Evolutionary conservation across 768 basidiomycete genomes (phyloP), one percentile per base, ranked within the genome.

Genomic region (Russula virescens): DNA sequence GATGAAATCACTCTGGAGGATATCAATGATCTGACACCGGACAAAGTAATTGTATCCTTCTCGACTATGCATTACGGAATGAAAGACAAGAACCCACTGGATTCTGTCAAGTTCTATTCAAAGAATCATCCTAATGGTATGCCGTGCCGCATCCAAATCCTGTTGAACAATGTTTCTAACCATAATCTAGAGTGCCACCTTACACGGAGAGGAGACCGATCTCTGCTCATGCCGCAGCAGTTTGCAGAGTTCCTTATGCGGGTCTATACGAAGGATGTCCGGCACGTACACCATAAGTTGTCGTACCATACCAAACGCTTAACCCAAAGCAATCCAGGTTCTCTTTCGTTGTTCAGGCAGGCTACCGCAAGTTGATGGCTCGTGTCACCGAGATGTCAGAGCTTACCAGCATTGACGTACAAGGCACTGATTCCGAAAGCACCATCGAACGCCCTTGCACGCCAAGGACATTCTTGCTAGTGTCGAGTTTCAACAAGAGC

Each of bases 51-150:
- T 45, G 87, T 93, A 23, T 81, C 85, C 54, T 75, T 84, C 16
- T 72, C 83, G 1, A 68, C 71, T n/a, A 78, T 92, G 79, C 91
- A 93, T 69, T 87, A 88, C 68, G 91, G 91, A 3, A 89, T 87
- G 83, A 77, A 81, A 65, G 81, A 83, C 48, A 72, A 76, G 64
- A 89, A 89, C 67, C 91, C 91, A 1, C 69, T 92, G 50, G 80
- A 86, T 49, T 78, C 73, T 18, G 82, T 91, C 57, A 83, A 79
- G 69, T 94, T 92, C 69, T 92, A 91, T 68, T 83, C 84, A 0
- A 91, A 91, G 71, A 74, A 77, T 16, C 76, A 80, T 19, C 82
- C 82, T 0, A 72, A 85, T 60, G 68, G 89, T 91, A 68, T 62
- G 71, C 51, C 19, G 11, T 46, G 43, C 26, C 55, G 14, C 48